These are phyloP conservation scores for Cordyceps pruinosa DNA, from an alignment of 2,329 filamentous ascomycete species.

Conservation along the genomic window DNA sequence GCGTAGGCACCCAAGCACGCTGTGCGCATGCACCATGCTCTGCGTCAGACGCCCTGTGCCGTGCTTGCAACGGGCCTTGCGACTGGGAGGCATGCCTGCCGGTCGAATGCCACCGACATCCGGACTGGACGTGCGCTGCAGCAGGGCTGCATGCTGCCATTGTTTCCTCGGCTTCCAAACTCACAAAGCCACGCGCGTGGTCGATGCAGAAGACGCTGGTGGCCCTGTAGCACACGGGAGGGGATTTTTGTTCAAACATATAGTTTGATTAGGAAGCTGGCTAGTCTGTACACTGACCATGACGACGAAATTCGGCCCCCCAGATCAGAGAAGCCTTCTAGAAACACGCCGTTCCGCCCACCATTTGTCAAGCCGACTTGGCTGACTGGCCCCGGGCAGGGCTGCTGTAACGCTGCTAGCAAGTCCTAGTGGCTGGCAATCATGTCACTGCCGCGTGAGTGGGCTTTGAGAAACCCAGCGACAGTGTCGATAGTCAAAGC, in stretches of 20 bases:
- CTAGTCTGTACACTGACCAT: neutral
- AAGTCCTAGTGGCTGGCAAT: neutral
- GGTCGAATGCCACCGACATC: neutral
- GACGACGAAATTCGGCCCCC: neutral
- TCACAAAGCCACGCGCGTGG: neutral
- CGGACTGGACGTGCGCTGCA: neutral
- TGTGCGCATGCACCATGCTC: neutral
- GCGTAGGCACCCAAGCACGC: neutral
- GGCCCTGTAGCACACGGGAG: neutral
- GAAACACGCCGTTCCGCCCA: neutral
- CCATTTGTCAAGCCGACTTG: slow-evolving; percentile 3
- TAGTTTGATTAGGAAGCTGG: slow-evolving; percentile 5
- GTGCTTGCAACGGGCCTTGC: neutral
- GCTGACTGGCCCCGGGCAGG: neutral
- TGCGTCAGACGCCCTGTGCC: neutral
- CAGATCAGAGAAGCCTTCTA: slow-evolving; percentile 2
- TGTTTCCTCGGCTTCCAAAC: neutral
- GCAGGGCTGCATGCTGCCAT: neutral
- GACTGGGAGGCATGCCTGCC: neutral
- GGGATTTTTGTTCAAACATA: neutral
- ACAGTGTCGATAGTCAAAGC: neutral
- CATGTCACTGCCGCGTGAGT: neutral
- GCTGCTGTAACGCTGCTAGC: neutral
- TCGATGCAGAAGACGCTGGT: neutral
- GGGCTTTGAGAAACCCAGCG: neutral